Evolutionary conservation across 2,329 filamentous ascomycete genomes (phyloP).

Genomic region (Epichloe gansuensis): DNA sequence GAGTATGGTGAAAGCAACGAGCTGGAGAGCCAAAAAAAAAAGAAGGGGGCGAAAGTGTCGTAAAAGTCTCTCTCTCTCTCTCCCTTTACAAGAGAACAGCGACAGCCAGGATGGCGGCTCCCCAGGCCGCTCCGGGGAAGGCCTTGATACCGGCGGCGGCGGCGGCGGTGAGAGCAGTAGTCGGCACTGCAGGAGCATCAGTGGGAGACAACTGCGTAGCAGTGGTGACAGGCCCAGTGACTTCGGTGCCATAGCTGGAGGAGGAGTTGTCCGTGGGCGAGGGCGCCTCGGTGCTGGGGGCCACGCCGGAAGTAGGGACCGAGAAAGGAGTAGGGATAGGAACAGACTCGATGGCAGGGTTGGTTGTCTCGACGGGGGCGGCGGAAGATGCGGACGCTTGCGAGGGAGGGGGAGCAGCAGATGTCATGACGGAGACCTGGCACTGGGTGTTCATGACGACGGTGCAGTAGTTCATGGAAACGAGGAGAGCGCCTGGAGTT

Average conservation of each 20-base stretch:
- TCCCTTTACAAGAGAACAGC: conserved; percentile 14
- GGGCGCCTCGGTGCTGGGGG: conserved; percentile 3
- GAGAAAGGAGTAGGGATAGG: conserved; percentile 1
- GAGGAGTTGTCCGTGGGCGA: neutral
- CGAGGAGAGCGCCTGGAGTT: conserved; percentile 18
- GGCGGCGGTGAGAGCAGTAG: conserved; percentile 19
- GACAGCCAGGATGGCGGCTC: conserved; percentile 14
- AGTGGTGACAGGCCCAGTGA: neutral
- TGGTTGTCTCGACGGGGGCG: conserved; percentile 6
- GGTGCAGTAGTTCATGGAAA: conserved; percentile 25
- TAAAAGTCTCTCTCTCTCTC: neutral
- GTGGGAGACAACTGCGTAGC: neutral
- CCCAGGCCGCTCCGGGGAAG: conserved; percentile 13
- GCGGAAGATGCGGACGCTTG: conserved; percentile 11
- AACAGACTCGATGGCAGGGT: conserved; percentile 1
- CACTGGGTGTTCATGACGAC: conserved; percentile 23
- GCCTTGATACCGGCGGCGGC: conserved; percentile 14
- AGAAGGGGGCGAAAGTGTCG: neutral
- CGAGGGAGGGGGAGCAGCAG: conserved; percentile 10
- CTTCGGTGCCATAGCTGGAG: conserved; percentile 7
- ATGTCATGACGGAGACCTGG: conserved; percentile 17
- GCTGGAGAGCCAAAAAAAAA: neutral
- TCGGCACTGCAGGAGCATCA: conserved; percentile 14
- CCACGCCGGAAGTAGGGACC: conserved; percentile 6
- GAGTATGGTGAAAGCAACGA: neutral